phyloP scores from a whole-genome alignment of 805 yeast species.

The Kuraishia hungarica region DNA sequence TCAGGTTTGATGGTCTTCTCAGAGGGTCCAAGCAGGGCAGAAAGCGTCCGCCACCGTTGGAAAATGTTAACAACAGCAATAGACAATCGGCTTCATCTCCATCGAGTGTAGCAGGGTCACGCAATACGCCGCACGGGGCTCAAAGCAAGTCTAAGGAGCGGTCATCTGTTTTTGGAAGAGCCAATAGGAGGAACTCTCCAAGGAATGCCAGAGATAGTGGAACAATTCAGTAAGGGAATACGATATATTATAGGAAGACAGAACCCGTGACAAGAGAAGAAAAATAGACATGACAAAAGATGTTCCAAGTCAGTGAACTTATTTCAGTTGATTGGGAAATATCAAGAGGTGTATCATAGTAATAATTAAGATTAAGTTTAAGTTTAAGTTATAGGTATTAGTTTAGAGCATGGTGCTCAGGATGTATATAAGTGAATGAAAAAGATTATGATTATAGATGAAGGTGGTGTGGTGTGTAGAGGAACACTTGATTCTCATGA shows the following conservation, averaged over 20 bases:
- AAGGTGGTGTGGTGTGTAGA: too few relatives aligned
- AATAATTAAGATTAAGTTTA: too few relatives aligned
- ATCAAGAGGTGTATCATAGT: too few relatives aligned
- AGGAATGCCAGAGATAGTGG: background rate
- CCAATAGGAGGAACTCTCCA: constrained; percentile 6
- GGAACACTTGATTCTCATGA: too few relatives aligned
- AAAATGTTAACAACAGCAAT: constrained; percentile 3
- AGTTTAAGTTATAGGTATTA: too few relatives aligned
- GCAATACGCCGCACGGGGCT: background rate
- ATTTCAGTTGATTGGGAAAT: too few relatives aligned
- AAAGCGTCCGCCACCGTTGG: constrained; percentile 9
- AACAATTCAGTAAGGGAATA: background rate
- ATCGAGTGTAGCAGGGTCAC: background rate
- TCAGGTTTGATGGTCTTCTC: constrained; percentile 35
- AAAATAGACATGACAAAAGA: too few relatives aligned
- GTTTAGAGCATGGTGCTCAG: too few relatives aligned
- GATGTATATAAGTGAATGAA: too few relatives aligned
- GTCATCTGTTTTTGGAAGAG: constrained; percentile 14
- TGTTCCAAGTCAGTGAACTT: too few relatives aligned
- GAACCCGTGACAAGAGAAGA: background rate
- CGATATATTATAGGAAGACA: background rate
- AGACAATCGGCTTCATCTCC: constrained; percentile 10
- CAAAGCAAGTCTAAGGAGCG: constrained; percentile 10
- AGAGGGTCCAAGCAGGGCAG: constrained; percentile 26
- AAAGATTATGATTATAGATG: too few relatives aligned